phyloP scores from a whole-genome alignment of 257 asterid species.

The Perilla frutescens region DNA sequence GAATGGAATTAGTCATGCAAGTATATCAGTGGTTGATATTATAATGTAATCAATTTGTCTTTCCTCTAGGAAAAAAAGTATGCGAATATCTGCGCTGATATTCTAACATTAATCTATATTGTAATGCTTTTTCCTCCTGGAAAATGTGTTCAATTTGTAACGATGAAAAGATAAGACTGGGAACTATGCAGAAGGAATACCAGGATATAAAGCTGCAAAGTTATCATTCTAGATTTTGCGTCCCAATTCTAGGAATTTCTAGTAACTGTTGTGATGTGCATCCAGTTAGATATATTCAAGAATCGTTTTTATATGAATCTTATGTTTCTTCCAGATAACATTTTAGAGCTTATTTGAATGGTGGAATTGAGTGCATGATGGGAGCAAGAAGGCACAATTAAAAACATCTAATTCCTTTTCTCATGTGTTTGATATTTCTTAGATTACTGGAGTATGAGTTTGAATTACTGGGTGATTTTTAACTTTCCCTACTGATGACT shows the following conservation, averaged over 20 bases:
- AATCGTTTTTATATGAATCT: not conserved
- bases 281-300: not conserved
- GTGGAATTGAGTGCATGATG: conserved; percentile 1
- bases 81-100: not conserved
- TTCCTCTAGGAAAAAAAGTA: not conserved
- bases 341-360: conserved; percentile 6
- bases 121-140: not conserved
- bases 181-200: not conserved
- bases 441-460: not conserved
- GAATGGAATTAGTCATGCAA: not conserved
- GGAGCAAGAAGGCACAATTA: not conserved
- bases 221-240: not conserved
- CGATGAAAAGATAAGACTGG: not conserved
- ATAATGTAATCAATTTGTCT: not conserved
- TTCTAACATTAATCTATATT: too few relatives aligned
- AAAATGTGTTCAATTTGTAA: not conserved
- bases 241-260: not conserved
- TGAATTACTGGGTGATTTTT: not conserved
- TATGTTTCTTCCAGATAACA: not conserved
- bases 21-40: not conserved
- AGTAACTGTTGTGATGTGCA: not conserved
- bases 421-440: not conserved
- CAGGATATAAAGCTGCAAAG: not conserved
- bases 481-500: not conserved
- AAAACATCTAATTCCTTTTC: not conserved